Evolutionary conservation across 257 asterid genomes (phyloP), one percentile per base, ranked within the genome.

Genomic region (Phtheirospermum japonicum): DNA sequence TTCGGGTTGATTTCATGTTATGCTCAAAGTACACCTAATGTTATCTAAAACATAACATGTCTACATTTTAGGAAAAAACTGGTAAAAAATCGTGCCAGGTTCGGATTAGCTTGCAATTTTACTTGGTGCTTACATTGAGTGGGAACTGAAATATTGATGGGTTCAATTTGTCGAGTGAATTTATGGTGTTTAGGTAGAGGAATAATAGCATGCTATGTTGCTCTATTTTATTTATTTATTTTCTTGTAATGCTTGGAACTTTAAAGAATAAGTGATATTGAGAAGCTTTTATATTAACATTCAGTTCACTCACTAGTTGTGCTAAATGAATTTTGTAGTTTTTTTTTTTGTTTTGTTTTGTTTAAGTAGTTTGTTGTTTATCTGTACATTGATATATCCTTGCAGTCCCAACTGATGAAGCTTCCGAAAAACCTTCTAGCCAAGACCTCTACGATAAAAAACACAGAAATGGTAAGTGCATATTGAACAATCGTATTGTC

Each of bases 401-500:
- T 63, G 55, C 84, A 84, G 95, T 80, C 76, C 3, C 78, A 78
- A 64, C 72, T 87, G 33, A 64, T 69, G 73, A 87, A 87, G 74
- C 93, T 87, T 57, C 90, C 95, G 3, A 79, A 74, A 61, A 79
- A 69, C 68, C 93, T 87, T 70, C 75, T 84, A 76, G 80, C 90
- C n/a, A 84, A 82, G 75, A 65, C 85, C 14, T 64, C 93, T 19
- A 79, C 66, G 1, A 79, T 80, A 19, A 82, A 69, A 53, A 84
- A 82, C 57, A 87, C 95, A 0, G 86, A 83, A 50, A 7, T 46
- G 85, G 95, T 81, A 68, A 53, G 65, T 33, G 43, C 40, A 59
- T 42, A 5, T 36, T 18, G 16, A 12, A 31, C 36, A 31, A 61
- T 49, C 9, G 40, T 46, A 13, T 40, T 9, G 37, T 62, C 18